Conservation (phyloP, 768 basidiomycete genomes). For the Leccinum imitatum region DNA sequence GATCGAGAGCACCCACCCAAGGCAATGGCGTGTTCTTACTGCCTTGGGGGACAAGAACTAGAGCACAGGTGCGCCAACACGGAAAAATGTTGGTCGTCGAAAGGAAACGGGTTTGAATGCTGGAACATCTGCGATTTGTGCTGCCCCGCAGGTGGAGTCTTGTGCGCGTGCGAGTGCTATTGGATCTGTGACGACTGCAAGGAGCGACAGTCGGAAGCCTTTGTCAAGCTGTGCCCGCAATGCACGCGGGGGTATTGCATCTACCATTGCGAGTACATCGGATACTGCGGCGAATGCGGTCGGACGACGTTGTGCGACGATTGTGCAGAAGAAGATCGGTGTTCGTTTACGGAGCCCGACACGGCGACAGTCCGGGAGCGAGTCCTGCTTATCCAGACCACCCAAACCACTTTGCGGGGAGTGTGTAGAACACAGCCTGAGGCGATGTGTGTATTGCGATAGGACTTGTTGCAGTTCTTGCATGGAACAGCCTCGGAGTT, state of each 20-base stretch:
- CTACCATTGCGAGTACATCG: conserved; percentile 25
- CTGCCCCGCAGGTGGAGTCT: conserved; percentile 18
- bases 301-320: conserved; percentile 26
- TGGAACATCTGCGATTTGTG: conserved; percentile 19
- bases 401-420: conserved; percentile 7
- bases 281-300: conserved; percentile 19
- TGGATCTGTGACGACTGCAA: conserved; percentile 28
- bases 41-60: neutral
- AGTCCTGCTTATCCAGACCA: too few relatives aligned
- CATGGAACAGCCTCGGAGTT: neutral
- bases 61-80: conserved; percentile 13
- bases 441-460: conserved; percentile 17
- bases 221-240: conserved; percentile 19
- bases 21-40: conserved; percentile 6
- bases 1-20: too few relatives aligned
- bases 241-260: conserved; percentile 21
- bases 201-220: neutral
- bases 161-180: conserved; percentile 21
- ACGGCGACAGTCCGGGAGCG: conserved; percentile 11
- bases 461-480: conserved; percentile 17
- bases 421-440: conserved; percentile 3
- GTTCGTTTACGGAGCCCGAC: neutral
- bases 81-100: conserved; percentile 20
- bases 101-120: neutral
- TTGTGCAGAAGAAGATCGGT: conserved; percentile 26